These are phyloP conservation scores for Noccaea caerulescens DNA, from an alignment of 345 rosid species.

Conservation along the genomic window DNA sequence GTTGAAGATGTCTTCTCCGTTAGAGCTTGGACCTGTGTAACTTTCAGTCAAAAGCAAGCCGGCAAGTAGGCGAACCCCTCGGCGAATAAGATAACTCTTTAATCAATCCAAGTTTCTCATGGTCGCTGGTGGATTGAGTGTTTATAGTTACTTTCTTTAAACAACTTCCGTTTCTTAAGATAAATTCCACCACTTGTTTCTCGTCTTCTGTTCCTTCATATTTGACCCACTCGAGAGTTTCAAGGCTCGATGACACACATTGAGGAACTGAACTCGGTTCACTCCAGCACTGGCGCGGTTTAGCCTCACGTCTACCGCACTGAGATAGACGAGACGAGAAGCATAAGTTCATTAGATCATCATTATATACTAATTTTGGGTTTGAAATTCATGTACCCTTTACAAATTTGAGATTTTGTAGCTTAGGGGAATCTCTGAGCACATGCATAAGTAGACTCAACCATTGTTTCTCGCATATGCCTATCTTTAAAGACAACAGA, in stretches of 20 bases:
- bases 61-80: conserved; percentile 16
- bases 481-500: background rate
- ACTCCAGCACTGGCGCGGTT: background rate
- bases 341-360: background rate
- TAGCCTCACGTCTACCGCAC: background rate
- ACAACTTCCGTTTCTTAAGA: conserved; percentile 8
- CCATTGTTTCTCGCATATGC: conserved; percentile 8
- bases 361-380: background rate
- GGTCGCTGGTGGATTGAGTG: background rate
- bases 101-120: conserved; percentile 3
- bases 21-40: background rate
- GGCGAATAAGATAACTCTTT: conserved; percentile 5
- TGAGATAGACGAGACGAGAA: conserved; percentile 3
- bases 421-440: conserved; percentile 22
- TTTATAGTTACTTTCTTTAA: conserved; percentile 20
- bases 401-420: conserved; percentile 4
- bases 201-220: conserved; percentile 28
- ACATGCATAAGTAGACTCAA: conserved; percentile 23
- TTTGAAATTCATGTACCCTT: conserved; percentile 1
- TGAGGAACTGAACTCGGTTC: conserved; percentile 23
- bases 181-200: background rate
- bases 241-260: conserved; percentile 17
- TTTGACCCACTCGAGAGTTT: background rate
- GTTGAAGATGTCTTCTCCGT: conserved; percentile 11
- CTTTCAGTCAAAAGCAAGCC: conserved; percentile 9